Base-by-base conservation (phyloP, 2,329 filamentous ascomycete species). In the Tolypocladium cylindrosporum region DNA sequence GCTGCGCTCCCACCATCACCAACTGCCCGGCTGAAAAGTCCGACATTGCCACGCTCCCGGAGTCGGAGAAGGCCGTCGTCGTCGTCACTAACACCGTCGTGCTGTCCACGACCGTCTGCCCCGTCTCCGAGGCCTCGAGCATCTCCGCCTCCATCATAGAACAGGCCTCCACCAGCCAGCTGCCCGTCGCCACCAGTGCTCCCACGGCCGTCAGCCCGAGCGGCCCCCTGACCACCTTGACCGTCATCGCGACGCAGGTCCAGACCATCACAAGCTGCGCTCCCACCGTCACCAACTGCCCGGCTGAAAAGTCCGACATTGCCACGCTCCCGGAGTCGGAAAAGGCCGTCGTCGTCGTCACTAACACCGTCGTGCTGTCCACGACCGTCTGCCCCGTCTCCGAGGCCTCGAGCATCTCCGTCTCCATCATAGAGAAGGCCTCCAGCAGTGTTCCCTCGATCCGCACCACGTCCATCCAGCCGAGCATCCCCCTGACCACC, bases 241-340 rank as follows among this genome's bases (percentile, higher is more conserved):
- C 80, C 63, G 74, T 84, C 72, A 76, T 78, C 74, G 72, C 76
- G 68, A 84, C 80, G 59, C 72, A 80, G 68, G 71, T 82, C 62
- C 73, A 79, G 61, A 85, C 82, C 70, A 75, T 84, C 71, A 84
- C 77, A 65, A 82, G 79, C 59, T 85, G 82, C 68, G 79, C 75
- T 61, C 73, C 82, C 58, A 80, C 77, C 58, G 76, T 83, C 67
- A 82, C 81, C 70, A 73, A 83, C 81, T 85, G 82, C 72, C 74
- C 75, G 57, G 69, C 55, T 58, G 56, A 66, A 59, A 53, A 67
- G 61, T 67, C 70, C 27, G 71, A 64, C 55, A 65, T 72, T 55
- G 68, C 68, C 55, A 64, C 66, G 59, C 65, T 76, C 53, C 71
- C 74, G 59, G 69, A 70, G 61, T 63, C 66, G 16, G 68, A 73